Base-by-base conservation (phyloP, 352 stramenopile genomes). In the Globisporangium apiculatum region DNA sequence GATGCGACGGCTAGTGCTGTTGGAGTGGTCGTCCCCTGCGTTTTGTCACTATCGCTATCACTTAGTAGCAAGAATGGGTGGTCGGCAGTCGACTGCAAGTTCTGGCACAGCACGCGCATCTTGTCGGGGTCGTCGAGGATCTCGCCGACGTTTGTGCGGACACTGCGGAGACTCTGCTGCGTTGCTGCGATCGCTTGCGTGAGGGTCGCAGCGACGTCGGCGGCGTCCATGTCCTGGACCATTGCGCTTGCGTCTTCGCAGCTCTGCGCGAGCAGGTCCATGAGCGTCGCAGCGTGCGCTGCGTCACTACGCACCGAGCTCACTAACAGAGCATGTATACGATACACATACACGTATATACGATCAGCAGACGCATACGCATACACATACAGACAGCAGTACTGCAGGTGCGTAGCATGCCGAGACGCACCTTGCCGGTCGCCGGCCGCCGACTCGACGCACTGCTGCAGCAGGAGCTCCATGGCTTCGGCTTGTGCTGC, bases 41-140 rank as follows among this genome's bases (percentile, higher is more conserved):
- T 55, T 9, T 17, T 15, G 17, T 24, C 47, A 6, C 52, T 12
- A 41, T 50, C 24, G 7, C 15, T 48, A 38, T 48, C 53, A 31
- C 2, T 31, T 18, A 72, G 58, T 31, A 89, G 56, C 53, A 88
- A 55, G 51, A 87, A 57, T 54, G 73, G 61, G 12, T 73, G 60
- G 49, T 84, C 70, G 5, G 73, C 72, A 5, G 75, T 63, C 47
- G 83, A 69, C 54, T 84, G 71, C 15, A 89, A 68, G 36, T 88
- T 69, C 56, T 79, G 68, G 48, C 71, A 79, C 8, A 93, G 55
- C 56, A 72, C 63, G 17, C 67, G 65, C 65, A 91, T 77, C 62
- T 87, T 81, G 38, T 78, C 67, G 4, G 77, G 77, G 52, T 93
- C 80, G 9, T 76, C 64, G 12, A 90, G 55, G n/a, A 91, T 77